Conservation (phyloP, 495 filamentous ascomycete species). For the Apiosordaria backusii region DNA sequence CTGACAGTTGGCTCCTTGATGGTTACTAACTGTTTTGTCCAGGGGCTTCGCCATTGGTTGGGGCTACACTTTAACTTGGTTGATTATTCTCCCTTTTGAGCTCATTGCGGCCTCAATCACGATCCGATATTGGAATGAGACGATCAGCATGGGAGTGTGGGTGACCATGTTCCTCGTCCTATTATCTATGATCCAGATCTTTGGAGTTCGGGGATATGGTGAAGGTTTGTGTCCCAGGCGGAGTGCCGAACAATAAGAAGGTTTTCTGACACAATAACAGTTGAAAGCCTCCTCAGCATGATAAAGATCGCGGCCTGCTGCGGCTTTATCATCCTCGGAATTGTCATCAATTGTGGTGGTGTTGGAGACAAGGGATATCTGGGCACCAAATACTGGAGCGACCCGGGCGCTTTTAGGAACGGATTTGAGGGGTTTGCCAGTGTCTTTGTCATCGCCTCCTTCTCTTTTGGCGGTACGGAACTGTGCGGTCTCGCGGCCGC, state of each 20-base stretch:
- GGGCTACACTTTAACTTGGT: slow-evolving; percentile 63
- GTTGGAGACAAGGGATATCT: slow-evolving; percentile 68
- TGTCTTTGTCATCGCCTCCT: slow-evolving; percentile 65
- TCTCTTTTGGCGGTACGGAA: slow-evolving; percentile 69
- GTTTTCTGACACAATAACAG: background rate
- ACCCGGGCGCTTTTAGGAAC: slow-evolving; percentile 62
- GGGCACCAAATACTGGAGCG: slow-evolving; percentile 50
- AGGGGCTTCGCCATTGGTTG: slow-evolving; percentile 76
- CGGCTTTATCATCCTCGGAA: slow-evolving; percentile 52
- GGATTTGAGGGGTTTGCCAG: slow-evolving; percentile 66
- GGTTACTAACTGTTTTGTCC: background rate
- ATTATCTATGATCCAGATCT: slow-evolving; percentile 58
- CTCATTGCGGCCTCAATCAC: slow-evolving; percentile 49
- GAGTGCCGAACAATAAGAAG: background rate
- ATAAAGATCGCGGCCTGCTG: slow-evolving; percentile 39
- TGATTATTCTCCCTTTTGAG: slow-evolving; percentile 50
- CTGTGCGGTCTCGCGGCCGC: slow-evolving; percentile 72
- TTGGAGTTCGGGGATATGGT: slow-evolving; percentile 58
- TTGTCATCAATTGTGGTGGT: slow-evolving; percentile 50
- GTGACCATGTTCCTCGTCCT: slow-evolving; percentile 53
- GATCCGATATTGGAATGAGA: slow-evolving; percentile 38
- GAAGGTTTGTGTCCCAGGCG: slow-evolving; percentile 27
- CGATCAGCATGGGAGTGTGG: slow-evolving; percentile 51
- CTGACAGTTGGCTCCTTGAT: background rate
- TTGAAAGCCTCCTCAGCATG: slow-evolving; percentile 40